A percentile compares a stretch with the other conserved stretches of the same genome.
These are phyloP conservation scores for Fusarium newnesense DNA, from an alignment of 2,329 filamentous ascomycete genomes.

Conservation along the genomic window DNA sequence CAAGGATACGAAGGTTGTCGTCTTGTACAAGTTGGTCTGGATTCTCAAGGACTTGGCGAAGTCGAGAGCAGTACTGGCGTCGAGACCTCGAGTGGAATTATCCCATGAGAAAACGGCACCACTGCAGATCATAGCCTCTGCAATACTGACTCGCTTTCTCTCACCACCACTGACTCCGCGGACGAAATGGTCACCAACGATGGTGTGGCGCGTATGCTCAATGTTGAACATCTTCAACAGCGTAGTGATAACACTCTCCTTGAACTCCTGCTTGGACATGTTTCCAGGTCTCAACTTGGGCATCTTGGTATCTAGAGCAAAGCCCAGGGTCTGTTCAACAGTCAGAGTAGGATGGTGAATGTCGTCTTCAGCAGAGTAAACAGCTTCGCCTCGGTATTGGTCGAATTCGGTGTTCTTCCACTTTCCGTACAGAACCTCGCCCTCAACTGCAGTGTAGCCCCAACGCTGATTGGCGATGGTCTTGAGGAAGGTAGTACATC, in stretches of 20 bases:
- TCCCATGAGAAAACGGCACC: constrained; percentile 80
- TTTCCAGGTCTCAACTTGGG: constrained; percentile 82
- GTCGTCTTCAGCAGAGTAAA: constrained; percentile 85
- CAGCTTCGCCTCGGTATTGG: constrained; percentile 81
- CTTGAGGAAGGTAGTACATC: constrained; percentile 77
- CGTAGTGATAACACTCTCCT: constrained; percentile 77
- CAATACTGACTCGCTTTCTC: constrained; percentile 77
- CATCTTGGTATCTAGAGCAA: constrained; percentile 86
- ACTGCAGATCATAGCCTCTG: constrained; percentile 82
- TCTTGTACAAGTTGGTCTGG: constrained; percentile 85
- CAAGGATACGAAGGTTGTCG: constrained; percentile 84
- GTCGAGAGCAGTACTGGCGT: constrained; percentile 74
- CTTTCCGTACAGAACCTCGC: constrained; percentile 81
- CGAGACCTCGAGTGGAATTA: constrained; percentile 76
- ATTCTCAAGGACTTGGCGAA: constrained; percentile 77
- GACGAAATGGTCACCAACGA: constrained; percentile 86
- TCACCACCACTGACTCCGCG: constrained; percentile 80
- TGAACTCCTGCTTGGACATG: constrained; percentile 78
- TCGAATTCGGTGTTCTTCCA: constrained; percentile 78
- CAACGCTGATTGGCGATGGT: constrained; percentile 73
- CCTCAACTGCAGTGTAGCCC: constrained; percentile 65
- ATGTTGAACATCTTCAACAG: constrained; percentile 95
- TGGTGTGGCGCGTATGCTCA: constrained; percentile 84
- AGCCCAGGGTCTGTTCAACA: constrained; percentile 86
- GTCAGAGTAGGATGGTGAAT: constrained; percentile 87